phyloP scores from a whole-genome alignment of 192 early-diverging fungal genomes.

The Chytriomyces confervae region DNA sequence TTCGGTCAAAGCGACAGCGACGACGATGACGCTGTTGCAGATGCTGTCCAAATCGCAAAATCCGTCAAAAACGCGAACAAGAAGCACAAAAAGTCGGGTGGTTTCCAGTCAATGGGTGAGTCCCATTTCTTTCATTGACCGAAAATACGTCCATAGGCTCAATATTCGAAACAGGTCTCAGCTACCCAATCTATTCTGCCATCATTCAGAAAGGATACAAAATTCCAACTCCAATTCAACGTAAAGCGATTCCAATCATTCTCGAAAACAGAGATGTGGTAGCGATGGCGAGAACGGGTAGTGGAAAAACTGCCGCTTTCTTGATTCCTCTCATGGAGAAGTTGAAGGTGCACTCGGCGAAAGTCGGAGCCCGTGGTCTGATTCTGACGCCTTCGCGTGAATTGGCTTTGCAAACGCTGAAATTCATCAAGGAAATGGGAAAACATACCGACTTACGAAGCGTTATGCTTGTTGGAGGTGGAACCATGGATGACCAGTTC shows the following conservation, averaged over 20 bases:
- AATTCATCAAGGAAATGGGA: slow-evolving; percentile 87
- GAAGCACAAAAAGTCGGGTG: slow-evolving; percentile 95
- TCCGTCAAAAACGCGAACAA: slow-evolving; percentile 75
- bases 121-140: background rate
- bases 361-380: slow-evolving; percentile 66
- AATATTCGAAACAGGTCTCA: slow-evolving; percentile 62
- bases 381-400: slow-evolving; percentile 95
- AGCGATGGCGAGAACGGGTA: slow-evolving; percentile 98
- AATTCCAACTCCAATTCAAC: slow-evolving; percentile 98
- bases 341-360: slow-evolving; percentile 87
- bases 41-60: slow-evolving; percentile 23
- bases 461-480: slow-evolving; percentile 92
- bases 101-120: slow-evolving; percentile 93
- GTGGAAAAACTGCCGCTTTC: slow-evolving; percentile 96
- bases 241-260: slow-evolving; percentile 91
- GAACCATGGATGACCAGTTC: slow-evolving; percentile 97
- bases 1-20: background rate
- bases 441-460: slow-evolving; percentile 93
- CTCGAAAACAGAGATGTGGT: slow-evolving; percentile 93
- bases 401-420: slow-evolving; percentile 94
- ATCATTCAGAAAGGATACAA: slow-evolving; percentile 94
- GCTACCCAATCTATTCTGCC: slow-evolving; percentile 81
- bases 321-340: slow-evolving; percentile 90
- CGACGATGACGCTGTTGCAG: slow-evolving; percentile 27
- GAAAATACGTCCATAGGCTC: background rate